These are phyloP conservation scores for Dothideomycetes sp. DNA, from an alignment of 2,329 filamentous ascomycete genomes.

Conservation along the genomic window DNA sequence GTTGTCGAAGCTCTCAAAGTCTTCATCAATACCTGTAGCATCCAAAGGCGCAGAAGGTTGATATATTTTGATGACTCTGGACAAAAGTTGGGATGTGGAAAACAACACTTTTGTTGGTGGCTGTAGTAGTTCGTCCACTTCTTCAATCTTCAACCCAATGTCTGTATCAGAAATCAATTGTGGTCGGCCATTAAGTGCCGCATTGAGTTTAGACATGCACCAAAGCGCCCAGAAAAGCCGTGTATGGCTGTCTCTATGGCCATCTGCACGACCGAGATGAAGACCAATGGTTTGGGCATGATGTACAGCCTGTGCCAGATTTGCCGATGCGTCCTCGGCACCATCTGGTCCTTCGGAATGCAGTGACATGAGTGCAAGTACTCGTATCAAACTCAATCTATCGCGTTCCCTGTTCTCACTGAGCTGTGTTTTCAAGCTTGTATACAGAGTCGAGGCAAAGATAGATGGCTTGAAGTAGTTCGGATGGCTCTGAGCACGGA, in stretches of 20 bases:
- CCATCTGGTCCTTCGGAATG: conserved; percentile 39
- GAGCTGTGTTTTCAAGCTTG: conserved; percentile 33
- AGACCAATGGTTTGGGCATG: conserved; percentile 41
- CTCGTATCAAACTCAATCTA: conserved; percentile 38
- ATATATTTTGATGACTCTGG: conserved; percentile 40
- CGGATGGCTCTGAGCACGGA: conserved; percentile 26
- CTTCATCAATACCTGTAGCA: conserved; percentile 39
- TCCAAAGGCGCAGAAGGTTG: conserved; percentile 33
- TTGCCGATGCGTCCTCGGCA: conserved; percentile 36
- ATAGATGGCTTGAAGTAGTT: conserved; percentile 30
- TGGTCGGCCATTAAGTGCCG: conserved; percentile 38
- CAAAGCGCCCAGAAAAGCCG: conserved; percentile 48
- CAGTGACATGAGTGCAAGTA: conserved; percentile 38
- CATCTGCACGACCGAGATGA: conserved; percentile 46
- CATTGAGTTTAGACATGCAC: conserved; percentile 40
- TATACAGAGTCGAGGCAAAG: conserved; percentile 38
- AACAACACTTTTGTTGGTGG: conserved; percentile 42
- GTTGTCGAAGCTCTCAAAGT: conserved; percentile 38
- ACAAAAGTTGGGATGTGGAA: conserved; percentile 35
- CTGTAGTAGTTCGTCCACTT: conserved; percentile 18
- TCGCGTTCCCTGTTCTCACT: conserved; percentile 35
- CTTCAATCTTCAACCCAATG: conserved; percentile 7
- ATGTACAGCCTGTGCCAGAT: conserved; percentile 40
- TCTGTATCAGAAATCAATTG: conserved; percentile 39
- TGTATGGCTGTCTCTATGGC: conserved; percentile 53